These are phyloP conservation scores for Diplodia mutila DNA, from an alignment of 2,329 filamentous ascomycete genomes.

Conservation along the genomic window DNA sequence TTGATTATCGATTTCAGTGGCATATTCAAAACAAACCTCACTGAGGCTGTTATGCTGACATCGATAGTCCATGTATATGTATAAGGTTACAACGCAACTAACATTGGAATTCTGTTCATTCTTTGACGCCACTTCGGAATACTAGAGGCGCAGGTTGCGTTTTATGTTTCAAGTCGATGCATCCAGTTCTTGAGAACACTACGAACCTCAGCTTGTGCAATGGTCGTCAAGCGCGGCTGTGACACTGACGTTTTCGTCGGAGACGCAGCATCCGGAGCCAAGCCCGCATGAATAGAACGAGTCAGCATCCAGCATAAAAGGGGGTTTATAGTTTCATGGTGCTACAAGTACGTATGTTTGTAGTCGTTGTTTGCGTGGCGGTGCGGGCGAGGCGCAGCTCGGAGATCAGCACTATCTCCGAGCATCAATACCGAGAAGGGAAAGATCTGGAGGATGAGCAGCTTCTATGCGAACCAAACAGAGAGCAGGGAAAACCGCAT, in stretches of 20 bases:
- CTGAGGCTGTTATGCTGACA: too few relatives aligned
- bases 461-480: neutral
- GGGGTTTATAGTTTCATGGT: neutral
- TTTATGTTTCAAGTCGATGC: too few relatives aligned
- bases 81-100: too few relatives aligned
- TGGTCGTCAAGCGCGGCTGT: neutral
- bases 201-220: too few relatives aligned
- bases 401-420: constrained; percentile 4
- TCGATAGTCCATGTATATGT: too few relatives aligned
- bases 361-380: neutral
- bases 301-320: neutral
- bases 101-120: too few relatives aligned
- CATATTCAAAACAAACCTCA: too few relatives aligned
- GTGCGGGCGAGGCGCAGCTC: neutral
- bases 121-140: too few relatives aligned
- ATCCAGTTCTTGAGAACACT: too few relatives aligned
- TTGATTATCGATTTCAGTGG: too few relatives aligned
- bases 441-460: constrained; percentile 3
- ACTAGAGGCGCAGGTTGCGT: too few relatives aligned
- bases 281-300: neutral
- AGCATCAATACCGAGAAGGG: neutral
- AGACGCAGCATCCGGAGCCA: neutral
- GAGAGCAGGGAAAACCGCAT: neutral
- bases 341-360: neutral
- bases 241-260: neutral